These are phyloP conservation scores for Lophiotrema nucula DNA, from an alignment of 495 filamentous ascomycete species.

Conservation along the genomic window DNA sequence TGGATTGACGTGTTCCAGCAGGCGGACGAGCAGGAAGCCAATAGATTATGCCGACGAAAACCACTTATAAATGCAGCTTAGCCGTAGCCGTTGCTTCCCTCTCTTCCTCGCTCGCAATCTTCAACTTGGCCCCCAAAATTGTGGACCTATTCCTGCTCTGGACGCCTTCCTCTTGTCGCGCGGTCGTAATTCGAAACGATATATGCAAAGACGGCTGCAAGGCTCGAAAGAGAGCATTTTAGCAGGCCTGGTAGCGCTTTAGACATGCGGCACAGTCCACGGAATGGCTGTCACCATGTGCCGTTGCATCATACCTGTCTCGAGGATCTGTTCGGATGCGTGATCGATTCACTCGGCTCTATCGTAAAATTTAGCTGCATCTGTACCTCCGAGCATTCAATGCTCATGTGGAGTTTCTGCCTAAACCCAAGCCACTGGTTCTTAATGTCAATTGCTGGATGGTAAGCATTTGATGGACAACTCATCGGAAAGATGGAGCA, in stretches of 20 bases:
- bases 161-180: neutral
- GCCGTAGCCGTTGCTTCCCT: slow-evolving; percentile 16
- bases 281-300: neutral
- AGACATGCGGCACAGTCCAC: slow-evolving; percentile 17
- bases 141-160: neutral
- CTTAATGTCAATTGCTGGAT: no score
- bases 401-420: slow-evolving; percentile 10
- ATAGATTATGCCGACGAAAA: slow-evolving; percentile 34
- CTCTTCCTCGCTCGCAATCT: neutral
- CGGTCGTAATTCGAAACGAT: slow-evolving; percentile 5
- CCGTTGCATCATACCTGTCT: neutral
- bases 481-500: slow-evolving; percentile 12
- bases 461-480: slow-evolving; percentile 8
- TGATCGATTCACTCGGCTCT: no score
- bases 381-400: neutral
- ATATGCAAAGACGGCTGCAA: slow-evolving; percentile 5
- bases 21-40: slow-evolving; percentile 25
- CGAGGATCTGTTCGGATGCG: neutral
- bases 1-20: slow-evolving; percentile 35
- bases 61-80: slow-evolving; percentile 28
- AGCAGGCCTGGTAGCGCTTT: neutral
- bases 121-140: slow-evolving; percentile 21
- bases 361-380: neutral
- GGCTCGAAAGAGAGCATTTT: slow-evolving; percentile 2
- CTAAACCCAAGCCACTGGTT: slow-evolving; percentile 8